phyloP scores from a whole-genome alignment of 2,329 filamentous ascomycete genomes.

The Chrysoporthe puriensis region DNA sequence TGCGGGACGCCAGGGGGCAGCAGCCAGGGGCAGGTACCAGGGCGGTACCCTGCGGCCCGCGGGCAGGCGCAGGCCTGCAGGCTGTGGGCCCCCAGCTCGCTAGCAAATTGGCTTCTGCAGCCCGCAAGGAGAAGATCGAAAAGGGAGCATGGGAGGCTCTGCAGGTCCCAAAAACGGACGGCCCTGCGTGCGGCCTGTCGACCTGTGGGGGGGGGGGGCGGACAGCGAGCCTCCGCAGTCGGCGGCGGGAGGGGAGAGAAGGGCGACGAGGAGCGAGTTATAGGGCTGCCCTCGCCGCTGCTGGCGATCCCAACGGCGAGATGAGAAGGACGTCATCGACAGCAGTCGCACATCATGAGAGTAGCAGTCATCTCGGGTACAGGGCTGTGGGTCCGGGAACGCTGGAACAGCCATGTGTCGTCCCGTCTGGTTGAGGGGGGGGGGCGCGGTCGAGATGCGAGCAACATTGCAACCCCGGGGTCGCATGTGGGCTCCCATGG shows the following conservation, averaged over 20 bases:
- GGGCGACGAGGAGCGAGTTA: not conserved
- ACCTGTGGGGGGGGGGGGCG: too few species aligned
- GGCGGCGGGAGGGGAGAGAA: not conserved
- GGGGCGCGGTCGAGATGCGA: not conserved
- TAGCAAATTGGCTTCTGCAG: slow-evolving; percentile 12
- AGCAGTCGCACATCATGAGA: too few species aligned
- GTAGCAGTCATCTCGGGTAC: too few species aligned
- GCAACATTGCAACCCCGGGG: not conserved
- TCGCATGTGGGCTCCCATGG: too few species aligned
- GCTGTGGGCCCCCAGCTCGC: not conserved
- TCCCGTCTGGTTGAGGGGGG: too few species aligned
- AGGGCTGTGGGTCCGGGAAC: too few species aligned
- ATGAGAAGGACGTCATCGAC: too few species aligned
- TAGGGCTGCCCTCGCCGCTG: too few species aligned
- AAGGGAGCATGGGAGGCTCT: not conserved
- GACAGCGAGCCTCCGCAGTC: not conserved
- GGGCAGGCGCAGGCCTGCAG: not conserved
- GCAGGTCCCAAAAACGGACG: slow-evolving; percentile 5
- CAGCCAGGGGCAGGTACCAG: too few species aligned
- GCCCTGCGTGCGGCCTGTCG: not conserved
- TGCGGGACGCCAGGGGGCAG: too few species aligned
- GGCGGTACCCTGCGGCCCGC: not conserved
- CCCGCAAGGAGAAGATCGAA: slow-evolving; percentile 6
- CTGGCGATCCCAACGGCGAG: too few species aligned
- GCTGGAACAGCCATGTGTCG: too few species aligned